Base-by-base conservation (phyloP, 352 stramenopile species). In the Aphanomyces cochlioides region DNA sequence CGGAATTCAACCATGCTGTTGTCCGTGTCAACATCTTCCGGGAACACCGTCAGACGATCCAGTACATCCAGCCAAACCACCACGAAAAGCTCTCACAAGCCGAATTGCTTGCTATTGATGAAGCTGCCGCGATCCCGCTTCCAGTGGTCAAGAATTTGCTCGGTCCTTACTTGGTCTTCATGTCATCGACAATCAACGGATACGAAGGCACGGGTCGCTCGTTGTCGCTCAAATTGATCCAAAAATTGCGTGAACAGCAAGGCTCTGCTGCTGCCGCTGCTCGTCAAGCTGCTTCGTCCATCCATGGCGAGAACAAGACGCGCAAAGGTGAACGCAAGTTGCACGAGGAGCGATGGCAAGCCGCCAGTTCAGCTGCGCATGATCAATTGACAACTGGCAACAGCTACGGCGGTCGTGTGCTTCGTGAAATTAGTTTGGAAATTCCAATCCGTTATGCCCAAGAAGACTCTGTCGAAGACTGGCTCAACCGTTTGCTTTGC, bases 91-190 rank as follows among this genome's bases (percentile, higher is more conserved):
- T 99, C 67, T 87, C 93, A 40, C 97, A 98, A 72, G 96, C 96
- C 3, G 97, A 99, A 76, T 90, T 99, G 66, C 78, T 99, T 10
- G 96, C 97, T 5, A 97, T 99, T 69, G 97, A 99, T 78, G 97
- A 99, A 78, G 98, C 98, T 28, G 98, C 98, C n/a, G 98, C 97
- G 12, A 99, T 99, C 75, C 98, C 98, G n/a, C 86, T 99, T 13
- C 98, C 98, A 2, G 79, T 99, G 21, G 96, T 99, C 5, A 92
- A 98, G 71, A 90, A 90, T 50, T 78, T 99, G 39, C 87, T 99
- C 45, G 95, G 95, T 0, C 88, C 92, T 41, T 98, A 98, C 78
- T 79, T 99, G 7, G 97, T 98, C 10, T 99, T 99, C 75, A 89
- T 99, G 78, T 98, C 95, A 73, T 99, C 96, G 37, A 99, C 98